Evolutionary conservation across 441 rosid species (phyloP).

Genomic region (Croton laevigatus): DNA sequence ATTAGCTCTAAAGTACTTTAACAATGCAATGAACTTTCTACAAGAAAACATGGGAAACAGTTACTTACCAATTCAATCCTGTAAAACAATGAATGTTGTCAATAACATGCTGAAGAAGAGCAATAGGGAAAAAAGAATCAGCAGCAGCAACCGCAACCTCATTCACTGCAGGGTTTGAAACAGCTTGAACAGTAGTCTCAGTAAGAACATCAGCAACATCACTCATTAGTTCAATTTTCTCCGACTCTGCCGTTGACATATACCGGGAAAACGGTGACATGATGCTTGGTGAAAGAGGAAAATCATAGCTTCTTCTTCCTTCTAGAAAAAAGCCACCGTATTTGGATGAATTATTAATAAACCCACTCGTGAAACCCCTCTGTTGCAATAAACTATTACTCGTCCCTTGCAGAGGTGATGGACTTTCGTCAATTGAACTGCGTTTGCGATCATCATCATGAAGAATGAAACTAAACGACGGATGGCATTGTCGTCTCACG

Average conservation of each 20-base stretch:
- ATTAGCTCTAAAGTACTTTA: background rate
- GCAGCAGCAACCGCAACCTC: slow-evolving; percentile 87
- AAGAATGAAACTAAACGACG: slow-evolving; percentile 36
- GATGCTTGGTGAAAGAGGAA: slow-evolving; percentile 31
- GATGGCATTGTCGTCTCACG: slow-evolving; percentile 32
- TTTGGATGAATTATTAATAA: slow-evolving; percentile 22
- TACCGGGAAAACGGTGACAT: slow-evolving; percentile 51
- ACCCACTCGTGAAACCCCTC: slow-evolving; percentile 33
- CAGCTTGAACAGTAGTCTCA: slow-evolving; percentile 49
- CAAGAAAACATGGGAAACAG: slow-evolving; percentile 9
- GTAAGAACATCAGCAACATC: slow-evolving; percentile 57
- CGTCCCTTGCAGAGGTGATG: slow-evolving; percentile 26
- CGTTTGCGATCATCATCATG: slow-evolving; percentile 39
- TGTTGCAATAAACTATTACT: slow-evolving; percentile 32
- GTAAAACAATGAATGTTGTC: slow-evolving; percentile 61
- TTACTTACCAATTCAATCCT: slow-evolving; percentile 69
- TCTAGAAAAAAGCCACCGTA: slow-evolving; percentile 24
- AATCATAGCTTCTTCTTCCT: slow-evolving; percentile 30
- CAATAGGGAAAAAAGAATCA: slow-evolving; percentile 65
- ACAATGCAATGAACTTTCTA: background rate
- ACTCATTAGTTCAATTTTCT: slow-evolving; percentile 47
- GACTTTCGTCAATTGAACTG: slow-evolving; percentile 19
- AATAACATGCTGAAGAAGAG: slow-evolving; percentile 63
- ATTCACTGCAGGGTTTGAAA: slow-evolving; percentile 49
- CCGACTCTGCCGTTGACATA: slow-evolving; percentile 62